Evolutionary conservation across 2,329 filamentous ascomycete genomes (phyloP).

Genomic region (Septoria linicola): DNA sequence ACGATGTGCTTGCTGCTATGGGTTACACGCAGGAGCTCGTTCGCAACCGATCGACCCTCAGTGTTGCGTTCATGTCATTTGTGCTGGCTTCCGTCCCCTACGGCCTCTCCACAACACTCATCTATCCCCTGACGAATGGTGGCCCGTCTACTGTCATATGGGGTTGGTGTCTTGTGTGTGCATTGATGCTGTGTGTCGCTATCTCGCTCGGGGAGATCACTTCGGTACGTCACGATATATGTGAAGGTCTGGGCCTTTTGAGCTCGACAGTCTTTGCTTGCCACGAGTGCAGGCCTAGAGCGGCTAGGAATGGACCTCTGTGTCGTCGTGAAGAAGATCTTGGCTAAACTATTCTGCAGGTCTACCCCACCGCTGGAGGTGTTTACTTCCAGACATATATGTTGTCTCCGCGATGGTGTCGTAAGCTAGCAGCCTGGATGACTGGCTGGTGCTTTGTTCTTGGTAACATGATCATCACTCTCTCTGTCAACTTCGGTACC

Average conservation of each 20-base stretch:
- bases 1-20: conserved; percentile 62
- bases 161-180: conserved; percentile 68
- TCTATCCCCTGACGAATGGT: conserved; percentile 65
- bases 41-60: conserved; percentile 64
- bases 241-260: no score
- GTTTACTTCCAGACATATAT: conserved; percentile 80
- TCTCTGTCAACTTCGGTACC: conserved; percentile 79
- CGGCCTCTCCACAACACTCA: conserved; percentile 67
- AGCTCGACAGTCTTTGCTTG: background rate
- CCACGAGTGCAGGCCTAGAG: background rate
- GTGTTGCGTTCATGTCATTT: conserved; percentile 74
- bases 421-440: conserved; percentile 66
- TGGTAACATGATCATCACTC: conserved; percentile 77
- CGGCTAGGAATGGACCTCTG: background rate
- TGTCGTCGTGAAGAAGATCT: background rate
- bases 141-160: conserved; percentile 70
- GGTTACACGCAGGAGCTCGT: conserved; percentile 66
- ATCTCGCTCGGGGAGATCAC: conserved; percentile 71
- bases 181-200: conserved; percentile 70
- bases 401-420: conserved; percentile 62
- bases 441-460: conserved; percentile 75
- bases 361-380: conserved; percentile 59
- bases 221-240: conserved; percentile 45
- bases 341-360: conserved; percentile 22
- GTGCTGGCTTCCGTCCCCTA: conserved; percentile 74